Evolutionary conservation across 306 rosid genomes (phyloP).

Genomic region (Gillenia trifoliata): DNA sequence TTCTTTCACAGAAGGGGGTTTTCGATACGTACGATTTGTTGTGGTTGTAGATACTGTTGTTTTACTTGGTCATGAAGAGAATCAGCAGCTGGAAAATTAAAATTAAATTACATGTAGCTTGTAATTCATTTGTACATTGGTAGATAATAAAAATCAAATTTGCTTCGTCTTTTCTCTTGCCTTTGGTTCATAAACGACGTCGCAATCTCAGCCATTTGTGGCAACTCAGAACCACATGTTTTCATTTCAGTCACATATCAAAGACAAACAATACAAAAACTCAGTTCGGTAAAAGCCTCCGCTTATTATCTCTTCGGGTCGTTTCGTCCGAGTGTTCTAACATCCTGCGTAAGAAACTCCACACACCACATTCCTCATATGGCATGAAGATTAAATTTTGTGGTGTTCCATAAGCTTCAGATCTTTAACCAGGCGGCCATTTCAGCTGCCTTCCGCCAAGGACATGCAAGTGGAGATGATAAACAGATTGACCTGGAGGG

Average conservation of each 20-base stretch:
- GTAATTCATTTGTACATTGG: constrained; percentile 6
- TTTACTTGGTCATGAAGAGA: constrained; percentile 4
- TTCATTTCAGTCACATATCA: not conserved
- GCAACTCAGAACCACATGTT: not conserved
- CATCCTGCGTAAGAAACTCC: not conserved
- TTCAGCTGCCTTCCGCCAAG: constrained; percentile 80
- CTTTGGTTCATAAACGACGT: not conserved
- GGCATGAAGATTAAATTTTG: not conserved
- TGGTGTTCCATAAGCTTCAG: not conserved
- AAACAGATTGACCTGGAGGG: constrained; percentile 76
- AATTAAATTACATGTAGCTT: constrained; percentile 1
- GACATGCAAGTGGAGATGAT: constrained; percentile 90
- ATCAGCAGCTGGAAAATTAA: not conserved
- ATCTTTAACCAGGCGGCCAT: constrained; percentile 84
- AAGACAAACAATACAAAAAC: not conserved
- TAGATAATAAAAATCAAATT: constrained; percentile 1
- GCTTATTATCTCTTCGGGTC: not conserved
- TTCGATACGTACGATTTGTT: not conserved
- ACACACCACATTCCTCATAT: not conserved
- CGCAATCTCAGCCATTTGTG: not conserved
- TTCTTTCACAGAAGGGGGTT: constrained; percentile 1
- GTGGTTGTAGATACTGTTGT: constrained; percentile 8
- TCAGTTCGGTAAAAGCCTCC: not conserved
- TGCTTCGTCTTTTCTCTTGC: not conserved
- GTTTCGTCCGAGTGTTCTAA: not conserved